These are phyloP conservation scores for Physocladia obscura DNA, from an alignment of 192 early-diverging fungal species.

Conservation along the genomic window DNA sequence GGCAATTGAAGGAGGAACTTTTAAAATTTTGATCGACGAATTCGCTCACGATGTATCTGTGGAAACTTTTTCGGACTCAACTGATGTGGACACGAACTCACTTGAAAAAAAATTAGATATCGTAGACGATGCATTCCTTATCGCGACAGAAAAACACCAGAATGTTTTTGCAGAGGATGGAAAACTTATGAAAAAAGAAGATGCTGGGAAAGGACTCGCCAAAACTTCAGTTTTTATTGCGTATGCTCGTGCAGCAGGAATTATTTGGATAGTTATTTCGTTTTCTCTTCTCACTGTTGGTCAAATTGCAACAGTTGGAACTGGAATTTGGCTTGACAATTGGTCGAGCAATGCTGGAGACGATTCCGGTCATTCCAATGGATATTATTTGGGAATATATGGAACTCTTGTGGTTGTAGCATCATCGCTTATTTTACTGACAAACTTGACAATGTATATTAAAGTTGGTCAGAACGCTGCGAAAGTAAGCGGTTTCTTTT, in stretches of 20 bases:
- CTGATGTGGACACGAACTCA: not conserved
- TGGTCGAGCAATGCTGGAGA: not conserved
- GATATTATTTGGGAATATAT: constrained; percentile 57
- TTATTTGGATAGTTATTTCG: constrained; percentile 49
- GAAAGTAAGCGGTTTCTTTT: not conserved
- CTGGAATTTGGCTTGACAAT: constrained; percentile 17
- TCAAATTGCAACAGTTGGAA: constrained; percentile 12
- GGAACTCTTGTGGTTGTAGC: constrained; percentile 47
- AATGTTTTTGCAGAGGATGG: not conserved
- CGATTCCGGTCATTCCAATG: not conserved
- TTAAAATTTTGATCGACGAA: not conserved
- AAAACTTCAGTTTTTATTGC: constrained; percentile 65
- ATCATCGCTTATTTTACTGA: not conserved
- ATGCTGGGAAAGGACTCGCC: constrained; percentile 71
- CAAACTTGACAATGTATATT: constrained; percentile 23
- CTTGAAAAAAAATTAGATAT: not conserved
- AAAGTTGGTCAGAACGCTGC: constrained; percentile 17
- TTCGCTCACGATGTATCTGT: not conserved
- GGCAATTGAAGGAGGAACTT: constrained; percentile 8
- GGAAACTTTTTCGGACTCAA: not conserved
- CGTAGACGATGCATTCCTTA: not conserved
- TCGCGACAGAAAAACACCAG: not conserved
- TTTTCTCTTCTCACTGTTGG: constrained; percentile 32
- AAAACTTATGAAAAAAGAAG: constrained; percentile 66
- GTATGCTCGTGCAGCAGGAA: constrained; percentile 70